Conservation (phyloP, 352 stramenopile genomes). For the Pythium phragmitis region DNA sequence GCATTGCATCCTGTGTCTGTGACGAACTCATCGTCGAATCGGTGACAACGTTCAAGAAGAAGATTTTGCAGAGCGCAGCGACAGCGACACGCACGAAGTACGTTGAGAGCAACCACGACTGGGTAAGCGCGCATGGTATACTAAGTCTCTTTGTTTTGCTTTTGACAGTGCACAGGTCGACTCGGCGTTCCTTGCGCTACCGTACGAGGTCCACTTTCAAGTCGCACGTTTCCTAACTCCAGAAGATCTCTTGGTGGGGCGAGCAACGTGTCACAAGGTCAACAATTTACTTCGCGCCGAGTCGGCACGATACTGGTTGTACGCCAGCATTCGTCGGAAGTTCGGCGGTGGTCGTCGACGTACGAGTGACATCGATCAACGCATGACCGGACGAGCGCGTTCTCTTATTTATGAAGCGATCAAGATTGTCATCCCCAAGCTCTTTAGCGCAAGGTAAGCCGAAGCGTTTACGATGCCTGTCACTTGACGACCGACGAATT, state of each 20-base stretch:
- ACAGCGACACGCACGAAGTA: constrained; percentile 20
- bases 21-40: constrained; percentile 69
- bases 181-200: constrained; percentile 62
- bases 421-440: constrained; percentile 72
- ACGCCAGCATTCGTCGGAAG: constrained; percentile 73
- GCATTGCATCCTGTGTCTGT: constrained; percentile 68
- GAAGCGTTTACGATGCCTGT: not conserved
- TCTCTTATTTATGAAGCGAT: constrained; percentile 81
- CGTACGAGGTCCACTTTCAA: constrained; percentile 83
- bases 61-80: constrained; percentile 41
- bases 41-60: constrained; percentile 57
- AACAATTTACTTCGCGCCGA: constrained; percentile 85
- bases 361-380: constrained; percentile 28
- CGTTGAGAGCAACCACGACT: not conserved
- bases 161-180: constrained; percentile 53
- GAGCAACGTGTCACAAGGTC: constrained; percentile 75
- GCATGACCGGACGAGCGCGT: constrained; percentile 35
- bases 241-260: constrained; percentile 74
- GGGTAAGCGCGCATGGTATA: not conserved
- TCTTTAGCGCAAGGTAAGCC: constrained; percentile 63
- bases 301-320: constrained; percentile 81
- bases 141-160: constrained; percentile 6
- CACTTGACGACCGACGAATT: not conserved
- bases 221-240: constrained; percentile 69
- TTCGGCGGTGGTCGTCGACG: constrained; percentile 39